Base-by-base conservation (phyloP, 352 stramenopile species). In the Globisporangium solare region DNA sequence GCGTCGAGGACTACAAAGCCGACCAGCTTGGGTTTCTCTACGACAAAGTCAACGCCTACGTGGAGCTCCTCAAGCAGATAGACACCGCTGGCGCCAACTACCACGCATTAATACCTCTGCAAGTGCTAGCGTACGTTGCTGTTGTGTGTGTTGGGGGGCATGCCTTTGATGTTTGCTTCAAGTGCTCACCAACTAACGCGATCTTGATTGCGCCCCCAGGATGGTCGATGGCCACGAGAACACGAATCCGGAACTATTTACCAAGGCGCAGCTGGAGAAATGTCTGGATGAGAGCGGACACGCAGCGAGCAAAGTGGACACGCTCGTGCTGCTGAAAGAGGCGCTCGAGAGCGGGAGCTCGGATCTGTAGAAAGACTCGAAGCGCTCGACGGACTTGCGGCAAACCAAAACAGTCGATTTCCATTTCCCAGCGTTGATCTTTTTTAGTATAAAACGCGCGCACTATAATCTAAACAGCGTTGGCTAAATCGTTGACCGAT, bases 161-260 rank as follows among this genome's bases (percentile, higher is more conserved):
- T 32, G 17, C 3, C 43, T 48, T 50, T 41, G 40, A 42, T 22
- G 21, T 37, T 15, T 42, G 31, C 14, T 21, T 2, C 6, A 15
- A 43, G 24, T 54, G 11, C 10, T 17, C 1, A 12, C 17, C 5
- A 18, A 12, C 54, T 63, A 37, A 47, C 24, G 10, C 21, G 48
- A 10, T 42, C 13, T 14, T 63, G 27, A 20, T 40, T 24, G 17
- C n/a, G n/a, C 42, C 22, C 21, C 21, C 54, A 84, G 70, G 51
- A 80, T 77, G 68, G 56, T 89, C 55, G 75, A 86, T 49, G 63
- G 59, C 4, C 51, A 82, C 40, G 63, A 80, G 39, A 68, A 71
- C 14, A 83, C 73, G 6, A 89, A 89, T 53, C 79, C 76, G 7
- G 79, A 89, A 58, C 64, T 88, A 14, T 88, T 79, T 56, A 89